phyloP scores from a whole-genome alignment of 2,329 filamentous ascomycete species.

The Ophiostoma piceae region DNA sequence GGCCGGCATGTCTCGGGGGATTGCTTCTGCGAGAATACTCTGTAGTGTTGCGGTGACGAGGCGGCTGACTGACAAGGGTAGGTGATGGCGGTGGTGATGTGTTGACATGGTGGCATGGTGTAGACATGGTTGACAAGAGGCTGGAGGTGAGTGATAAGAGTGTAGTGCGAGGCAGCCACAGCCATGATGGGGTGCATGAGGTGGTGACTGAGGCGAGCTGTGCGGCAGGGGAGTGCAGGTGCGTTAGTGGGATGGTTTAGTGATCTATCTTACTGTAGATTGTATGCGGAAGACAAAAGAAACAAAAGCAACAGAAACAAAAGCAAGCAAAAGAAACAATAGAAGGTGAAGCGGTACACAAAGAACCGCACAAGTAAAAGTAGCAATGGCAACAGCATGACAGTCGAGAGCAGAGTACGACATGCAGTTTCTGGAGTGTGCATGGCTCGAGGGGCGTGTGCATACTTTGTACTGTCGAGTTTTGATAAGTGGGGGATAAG shows the following conservation, averaged over 20 bases:
- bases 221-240: not conserved
- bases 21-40: not conserved
- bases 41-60: not conserved
- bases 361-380: not conserved
- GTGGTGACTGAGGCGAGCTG: not conserved
- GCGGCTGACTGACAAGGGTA: not conserved
- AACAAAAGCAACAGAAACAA: not conserved
- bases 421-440: too few relatives aligned
- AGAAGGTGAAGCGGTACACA: not conserved
- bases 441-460: too few relatives aligned
- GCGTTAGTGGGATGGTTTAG: not conserved
- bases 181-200: not conserved
- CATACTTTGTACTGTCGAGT: too few relatives aligned
- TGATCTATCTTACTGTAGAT: not conserved
- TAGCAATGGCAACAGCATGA: not conserved
- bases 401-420: too few relatives aligned
- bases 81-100: not conserved
- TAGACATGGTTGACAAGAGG: not conserved
- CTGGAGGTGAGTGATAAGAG: not conserved
- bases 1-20: not conserved
- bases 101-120: not conserved
- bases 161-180: not conserved
- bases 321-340: not conserved
- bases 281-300: too few relatives aligned
- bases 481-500: too few relatives aligned